Base-by-base conservation (phyloP, 768 basidiomycete genomes). In the Amanita brunnescens region DNA sequence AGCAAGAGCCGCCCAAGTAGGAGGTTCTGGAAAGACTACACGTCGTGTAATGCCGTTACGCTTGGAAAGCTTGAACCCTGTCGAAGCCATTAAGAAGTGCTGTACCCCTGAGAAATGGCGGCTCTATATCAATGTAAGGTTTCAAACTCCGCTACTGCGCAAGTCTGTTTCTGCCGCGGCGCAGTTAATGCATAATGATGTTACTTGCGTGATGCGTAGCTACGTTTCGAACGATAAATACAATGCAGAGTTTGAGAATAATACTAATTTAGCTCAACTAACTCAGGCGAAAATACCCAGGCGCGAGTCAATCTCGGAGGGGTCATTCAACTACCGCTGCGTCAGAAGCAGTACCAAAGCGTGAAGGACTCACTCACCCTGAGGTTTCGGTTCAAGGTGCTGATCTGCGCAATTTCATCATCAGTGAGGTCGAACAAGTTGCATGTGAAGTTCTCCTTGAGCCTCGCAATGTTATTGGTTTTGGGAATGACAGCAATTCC, bases 401-500 rank as follows among this genome's bases (percentile, higher is more conserved):
- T 78, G 59, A 91, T 80, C 14, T 56, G 58, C 43, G 76, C 67
- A 21, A 88, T 64, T 52, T 90, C 84, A 1, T 70, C 70, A n/a
- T 73, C 69, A 6, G 75, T 65, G 40, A 91, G 72, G 55, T 80
- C 65, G 57, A 71, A 78, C 51, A 61, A 59, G 38, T 61, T 59
- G 47, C 60, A 65, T 18, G 64, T 57, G 21, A 73, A 55, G 64
- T 89, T 89, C 61, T 81, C 66, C 14, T 60, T 58, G 47, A 84
- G 65, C 23, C 83, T 73, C 13, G 61, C 54, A 3, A 55, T 46
- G 56, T 70, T 58, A 62, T 79, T 80, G 45, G 74, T 78, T 72
- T 91, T 91, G 41, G 88, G 88, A 54, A 91, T 78, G 40, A 90
- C 81, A 30, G 82, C 81, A 53, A 89, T 73, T 8, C 78, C 81